A percentile compares a stretch with the other conserved stretches of the same genome.
phyloP scores from a whole-genome alignment of 768 basidiomycete species.

The Mycena vulgaris region DNA sequence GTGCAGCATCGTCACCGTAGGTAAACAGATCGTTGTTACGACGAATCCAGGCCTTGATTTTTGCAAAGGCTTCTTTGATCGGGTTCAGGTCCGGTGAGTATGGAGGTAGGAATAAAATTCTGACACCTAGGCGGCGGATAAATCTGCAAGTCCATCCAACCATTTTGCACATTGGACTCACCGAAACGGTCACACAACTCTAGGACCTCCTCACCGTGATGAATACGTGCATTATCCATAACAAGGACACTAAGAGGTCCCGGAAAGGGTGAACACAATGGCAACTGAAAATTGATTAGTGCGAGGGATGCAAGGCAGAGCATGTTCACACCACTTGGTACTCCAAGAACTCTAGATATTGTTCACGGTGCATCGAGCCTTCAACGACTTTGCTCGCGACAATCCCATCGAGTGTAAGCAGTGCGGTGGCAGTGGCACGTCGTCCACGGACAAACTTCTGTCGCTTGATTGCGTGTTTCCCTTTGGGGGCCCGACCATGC shows the following conservation, averaged over 20 bases:
- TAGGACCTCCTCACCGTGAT: background rate
- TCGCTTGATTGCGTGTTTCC: background rate
- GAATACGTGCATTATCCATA: too few relatives aligned
- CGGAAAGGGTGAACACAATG: background rate
- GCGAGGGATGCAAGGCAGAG: background rate
- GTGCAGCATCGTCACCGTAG: too few relatives aligned
- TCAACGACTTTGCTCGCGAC: background rate
- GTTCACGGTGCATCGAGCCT: background rate
- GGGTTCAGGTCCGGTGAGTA: conserved; percentile 60
- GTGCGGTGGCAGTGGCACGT: background rate
- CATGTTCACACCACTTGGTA: background rate
- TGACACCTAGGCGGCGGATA: conserved; percentile 37
- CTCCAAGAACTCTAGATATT: background rate
- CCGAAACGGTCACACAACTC: background rate
- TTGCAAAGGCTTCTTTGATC: conserved; percentile 56
- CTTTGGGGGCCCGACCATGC: background rate
- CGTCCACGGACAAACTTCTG: background rate
- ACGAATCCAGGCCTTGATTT: conserved; percentile 51
- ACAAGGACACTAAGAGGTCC: background rate
- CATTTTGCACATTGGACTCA: too few relatives aligned
- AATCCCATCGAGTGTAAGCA: background rate
- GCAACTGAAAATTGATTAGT: background rate
- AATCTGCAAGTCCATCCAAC: too few relatives aligned
- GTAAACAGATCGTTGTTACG: conserved; percentile 1
- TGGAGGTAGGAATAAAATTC: conserved; percentile 50